Conservation (phyloP, 768 basidiomycete species). For the Kwoniella botswanensis region DNA sequence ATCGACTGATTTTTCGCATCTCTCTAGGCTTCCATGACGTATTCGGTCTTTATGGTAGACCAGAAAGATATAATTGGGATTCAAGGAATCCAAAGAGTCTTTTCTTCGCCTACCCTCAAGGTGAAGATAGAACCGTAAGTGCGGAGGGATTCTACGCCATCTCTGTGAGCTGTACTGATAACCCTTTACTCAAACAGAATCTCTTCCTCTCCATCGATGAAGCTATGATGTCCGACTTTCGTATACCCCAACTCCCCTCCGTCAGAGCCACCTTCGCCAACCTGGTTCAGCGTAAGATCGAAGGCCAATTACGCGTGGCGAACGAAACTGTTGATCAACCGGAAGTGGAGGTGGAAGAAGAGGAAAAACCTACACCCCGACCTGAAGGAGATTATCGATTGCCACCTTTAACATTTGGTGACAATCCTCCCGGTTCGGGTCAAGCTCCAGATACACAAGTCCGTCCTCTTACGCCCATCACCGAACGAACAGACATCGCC, state of each 20-base stretch:
- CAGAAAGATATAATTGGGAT: slow-evolving; percentile 85
- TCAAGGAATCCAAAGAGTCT: slow-evolving; percentile 77
- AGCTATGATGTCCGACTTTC: slow-evolving; percentile 63
- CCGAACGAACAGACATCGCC: slow-evolving; percentile 62
- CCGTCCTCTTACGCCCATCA: slow-evolving; percentile 69
- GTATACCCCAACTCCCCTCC: slow-evolving; percentile 33
- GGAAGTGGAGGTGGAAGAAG: slow-evolving; percentile 32
- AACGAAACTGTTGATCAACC: slow-evolving; percentile 18
- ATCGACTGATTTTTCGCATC: too few species aligned
- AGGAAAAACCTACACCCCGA: slow-evolving; percentile 23
- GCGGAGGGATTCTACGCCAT: background rate
- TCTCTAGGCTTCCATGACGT: slow-evolving; percentile 76
- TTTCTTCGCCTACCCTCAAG: slow-evolving; percentile 94
- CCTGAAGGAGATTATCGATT: slow-evolving; percentile 44
- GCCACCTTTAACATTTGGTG: slow-evolving; percentile 52
- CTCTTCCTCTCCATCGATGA: slow-evolving; percentile 86
- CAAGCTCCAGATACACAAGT: slow-evolving; percentile 29
- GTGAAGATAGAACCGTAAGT: slow-evolving; percentile 78
- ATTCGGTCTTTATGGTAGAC: slow-evolving; percentile 87
- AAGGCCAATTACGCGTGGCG: slow-evolving; percentile 10
- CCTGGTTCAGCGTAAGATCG: slow-evolving; percentile 20
- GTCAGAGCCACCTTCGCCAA: slow-evolving; percentile 34
- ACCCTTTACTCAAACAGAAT: slow-evolving; percentile 61
- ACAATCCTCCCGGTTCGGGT: slow-evolving; percentile 8
- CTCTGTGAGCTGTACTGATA: background rate